phyloP scores from a whole-genome alignment of 2,329 filamentous ascomycete genomes.

The Dothistroma pini region DNA sequence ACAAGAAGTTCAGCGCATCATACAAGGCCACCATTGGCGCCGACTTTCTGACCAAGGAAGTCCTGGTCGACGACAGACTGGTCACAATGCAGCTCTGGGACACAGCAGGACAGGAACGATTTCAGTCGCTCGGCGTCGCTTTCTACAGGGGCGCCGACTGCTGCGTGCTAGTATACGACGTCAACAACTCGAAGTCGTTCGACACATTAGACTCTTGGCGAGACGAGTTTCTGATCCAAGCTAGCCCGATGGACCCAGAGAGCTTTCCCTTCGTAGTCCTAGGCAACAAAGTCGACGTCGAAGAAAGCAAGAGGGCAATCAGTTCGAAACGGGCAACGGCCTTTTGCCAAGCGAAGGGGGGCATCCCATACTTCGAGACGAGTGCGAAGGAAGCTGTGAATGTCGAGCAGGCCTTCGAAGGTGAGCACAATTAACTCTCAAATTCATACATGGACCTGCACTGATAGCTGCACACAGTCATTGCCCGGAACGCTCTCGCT shows the following conservation, averaged over 20 bases:
- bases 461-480: constrained; percentile 57
- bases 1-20: constrained; percentile 99
- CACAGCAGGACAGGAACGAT: constrained; percentile 93
- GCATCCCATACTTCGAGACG: constrained; percentile 98
- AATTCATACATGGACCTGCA: background rate
- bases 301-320: constrained; percentile 95
- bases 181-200: constrained; percentile 99
- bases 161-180: constrained; percentile 96
- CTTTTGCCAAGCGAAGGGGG: constrained; percentile 95
- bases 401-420: constrained; percentile 80
- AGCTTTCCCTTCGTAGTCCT: constrained; percentile 98
- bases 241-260: constrained; percentile 91
- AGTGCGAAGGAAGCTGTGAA: constrained; percentile 99
- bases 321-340: constrained; percentile 94
- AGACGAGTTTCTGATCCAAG: constrained; percentile 97
- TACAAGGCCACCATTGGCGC: constrained; percentile 99
- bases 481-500: constrained; percentile 88
- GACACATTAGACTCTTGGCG: constrained; percentile 98
- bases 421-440: constrained; percentile 35
- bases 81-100: constrained; percentile 99
- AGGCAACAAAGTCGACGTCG: constrained; percentile 98
- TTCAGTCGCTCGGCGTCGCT: constrained; percentile 93
- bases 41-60: constrained; percentile 97
- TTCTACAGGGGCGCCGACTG: constrained; percentile 98
- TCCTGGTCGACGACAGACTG: constrained; percentile 91